A percentile compares a stretch with the other conserved stretches of the same genome.
Conservation (phyloP, 352 stramenopile species). For the Phytopythium chamaehyphon region DNA sequence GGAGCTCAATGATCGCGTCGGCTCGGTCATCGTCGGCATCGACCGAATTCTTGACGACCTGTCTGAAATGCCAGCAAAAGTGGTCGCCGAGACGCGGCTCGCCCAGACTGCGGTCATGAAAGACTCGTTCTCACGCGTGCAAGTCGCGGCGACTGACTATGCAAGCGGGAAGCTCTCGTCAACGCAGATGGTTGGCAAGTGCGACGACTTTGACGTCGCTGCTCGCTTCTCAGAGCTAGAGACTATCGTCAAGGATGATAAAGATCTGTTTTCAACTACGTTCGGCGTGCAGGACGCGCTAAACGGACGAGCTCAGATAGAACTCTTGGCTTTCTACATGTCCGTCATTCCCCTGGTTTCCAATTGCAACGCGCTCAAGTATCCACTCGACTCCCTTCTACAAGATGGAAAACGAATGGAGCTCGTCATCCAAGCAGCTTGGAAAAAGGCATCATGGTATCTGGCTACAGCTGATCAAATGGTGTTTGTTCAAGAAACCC, state of each 20-base stretch:
- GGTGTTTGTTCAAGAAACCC: conserved; percentile 25
- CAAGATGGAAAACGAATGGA: conserved; percentile 26
- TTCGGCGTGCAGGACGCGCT: conserved; percentile 25
- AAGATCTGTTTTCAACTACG: conserved; percentile 21
- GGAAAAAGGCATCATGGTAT: conserved; percentile 24
- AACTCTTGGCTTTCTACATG: conserved; percentile 42
- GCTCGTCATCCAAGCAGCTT: conserved; percentile 13
- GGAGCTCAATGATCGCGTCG: conserved; percentile 19
- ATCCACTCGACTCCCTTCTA: conserved; percentile 32
- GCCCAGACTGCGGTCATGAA: conserved; percentile 39
- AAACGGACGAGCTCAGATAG: conserved; percentile 21
- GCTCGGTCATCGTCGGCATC: conserved; percentile 26
- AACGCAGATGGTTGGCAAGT: conserved; percentile 40
- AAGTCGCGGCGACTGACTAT: conserved; percentile 27
- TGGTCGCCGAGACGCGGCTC: conserved; percentile 46
- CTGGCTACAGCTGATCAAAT: conserved; percentile 21
- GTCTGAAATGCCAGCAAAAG: conserved; percentile 31
- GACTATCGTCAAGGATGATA: conserved; percentile 39
- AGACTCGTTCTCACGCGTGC: conserved; percentile 38
- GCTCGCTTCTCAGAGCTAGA: conserved; percentile 41
- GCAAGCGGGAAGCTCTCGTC: conserved; percentile 26
- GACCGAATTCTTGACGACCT: conserved; percentile 30
- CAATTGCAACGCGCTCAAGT: conserved; percentile 52
- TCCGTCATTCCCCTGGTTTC: conserved; percentile 35
- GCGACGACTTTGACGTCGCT: conserved; percentile 38